These are phyloP conservation scores for Hypericum androsaemum DNA, from an alignment of 345 rosid genomes.

Conservation along the genomic window DNA sequence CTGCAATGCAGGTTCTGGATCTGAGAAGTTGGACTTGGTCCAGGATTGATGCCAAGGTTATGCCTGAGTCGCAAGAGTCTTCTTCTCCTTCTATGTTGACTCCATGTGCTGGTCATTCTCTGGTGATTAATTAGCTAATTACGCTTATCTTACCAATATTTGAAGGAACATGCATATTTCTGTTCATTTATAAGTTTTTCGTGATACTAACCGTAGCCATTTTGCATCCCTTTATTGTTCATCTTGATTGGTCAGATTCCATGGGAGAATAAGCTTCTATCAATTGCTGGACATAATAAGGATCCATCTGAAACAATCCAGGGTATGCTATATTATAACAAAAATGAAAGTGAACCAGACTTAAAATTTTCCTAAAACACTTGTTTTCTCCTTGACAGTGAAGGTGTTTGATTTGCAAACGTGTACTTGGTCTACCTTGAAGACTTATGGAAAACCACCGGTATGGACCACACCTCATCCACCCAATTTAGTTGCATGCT, in stretches of 20 bases:
- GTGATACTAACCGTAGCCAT: conserved; percentile 9
- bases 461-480: conserved; percentile 32
- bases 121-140: conserved; percentile 45
- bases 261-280: conserved; percentile 85
- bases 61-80: conserved; percentile 43
- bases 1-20: conserved; percentile 66
- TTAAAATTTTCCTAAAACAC: conserved; percentile 2
- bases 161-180: no score
- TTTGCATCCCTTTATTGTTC: background rate
- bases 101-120: conserved; percentile 95
- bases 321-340: conserved; percentile 32
- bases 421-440: conserved; percentile 69
- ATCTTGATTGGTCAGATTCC: conserved; percentile 48
- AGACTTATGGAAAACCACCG: conserved; percentile 97
- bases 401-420: conserved; percentile 73
- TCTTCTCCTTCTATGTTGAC: conserved; percentile 34
- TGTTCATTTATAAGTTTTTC: background rate
- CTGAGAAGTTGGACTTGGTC: conserved; percentile 97
- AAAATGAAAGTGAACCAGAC: background rate
- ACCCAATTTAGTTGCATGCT: conserved; percentile 8
- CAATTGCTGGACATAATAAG: conserved; percentile 91
- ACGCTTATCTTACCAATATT: no score
- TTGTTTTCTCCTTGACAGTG: conserved; percentile 44
- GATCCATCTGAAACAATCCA: conserved; percentile 83
- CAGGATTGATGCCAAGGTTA: conserved; percentile 63